Evolutionary conservation across 208 protist genomes (phyloP), one percentile per base, ranked within the genome.

Genomic region (Wallacemonas sp.): DNA sequence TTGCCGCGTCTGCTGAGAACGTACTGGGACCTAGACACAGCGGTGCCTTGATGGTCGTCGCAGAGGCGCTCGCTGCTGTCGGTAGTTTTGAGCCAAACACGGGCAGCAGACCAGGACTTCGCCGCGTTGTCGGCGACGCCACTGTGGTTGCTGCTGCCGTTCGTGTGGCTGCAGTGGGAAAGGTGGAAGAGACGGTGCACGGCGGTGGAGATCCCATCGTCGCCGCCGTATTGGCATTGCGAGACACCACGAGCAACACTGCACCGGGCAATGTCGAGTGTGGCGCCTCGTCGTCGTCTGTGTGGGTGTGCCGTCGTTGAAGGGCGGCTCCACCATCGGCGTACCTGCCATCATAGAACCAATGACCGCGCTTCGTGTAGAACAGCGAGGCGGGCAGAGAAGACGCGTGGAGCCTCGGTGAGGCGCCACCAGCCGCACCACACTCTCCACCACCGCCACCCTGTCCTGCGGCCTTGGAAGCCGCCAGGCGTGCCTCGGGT

Each of bases 331-430:
- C 51, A 12, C 30, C 30, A 6, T 34, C 30, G 24, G 28, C 41
- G 51, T 14, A 2, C n/a, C 51, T 26, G 3, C n/a, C 31, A n/a
- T 58, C 51, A 19, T 58, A 58, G 30, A 58, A 11, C 51, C 51
- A 58, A 19, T 58, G 51, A 2, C 51, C 51, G 30, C 51, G 51
- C n/a, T 58, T 58, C 51, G 51, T 58, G 28, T 41, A 58, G 51
- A 42, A 58, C 28, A 58, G 24, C 51, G 51, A 58, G 28, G 26
- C 51, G 12, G 30, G 31, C 15, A 58, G 31, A 4, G 51, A 41
- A 12, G 30, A 5, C 51, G 17, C 19, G 5, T 5, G 5, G 44
- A 49, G 44, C 17, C 44, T 19, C 17, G 12, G 44, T 17, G 6
- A 41, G 9, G 9, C 36, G 14, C 14, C 36, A 41, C 14, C 36